Evolutionary conservation across 2,329 filamentous ascomycete species (phyloP), one percentile per base, ranked within the genome.

Genomic region (Cryphonectria nitschkei): DNA sequence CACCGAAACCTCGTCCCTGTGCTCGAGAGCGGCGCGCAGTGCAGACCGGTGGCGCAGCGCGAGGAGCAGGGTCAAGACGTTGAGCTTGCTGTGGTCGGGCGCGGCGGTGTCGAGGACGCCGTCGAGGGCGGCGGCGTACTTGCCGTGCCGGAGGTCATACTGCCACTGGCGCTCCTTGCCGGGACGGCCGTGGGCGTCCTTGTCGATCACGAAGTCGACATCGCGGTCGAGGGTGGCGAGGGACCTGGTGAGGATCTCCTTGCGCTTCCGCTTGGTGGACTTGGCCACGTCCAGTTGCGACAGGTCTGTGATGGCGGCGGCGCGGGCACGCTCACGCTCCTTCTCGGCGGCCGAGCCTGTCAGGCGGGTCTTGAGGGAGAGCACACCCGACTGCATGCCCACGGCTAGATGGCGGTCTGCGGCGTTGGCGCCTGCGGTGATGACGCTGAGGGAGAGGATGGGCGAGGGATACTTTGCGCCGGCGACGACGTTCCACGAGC

Each of bases 371-470:
- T 93, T 92, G 76, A 98, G 88, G 39, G 93, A 97, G 14, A 99
- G 86, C n/a, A 97, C 88, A 62, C 96, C 96, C 2, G 93, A 97
- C 77, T 96, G 92, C 90, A 98, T 95, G 79, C 95, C 96, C 1
- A 99, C 96, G 5, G 93, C 94, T 67, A 99, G 88, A 81, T 99
- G 96, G 75, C 94, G 94, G 82, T 99, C 96, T 76, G 95, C 92
- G 66, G 88, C 87, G 68, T 88, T 87, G 16, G 85, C 79, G n/a
- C 90, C 90, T 11, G 89, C 86, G 16, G 87, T 85, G 74, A 98
- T 89, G 60, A 97, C 92, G 72, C 88, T 89, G 71, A 98, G 87
- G 13, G 94, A 93, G 16, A 99, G 88, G 70, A 99, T 92, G 0
- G 96, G 96, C 1, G 94, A 93, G 6, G 94, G 91, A 81, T 98